Base-by-base conservation (phyloP, 306 rosid genomes). In the Prunus salicina region DNA sequence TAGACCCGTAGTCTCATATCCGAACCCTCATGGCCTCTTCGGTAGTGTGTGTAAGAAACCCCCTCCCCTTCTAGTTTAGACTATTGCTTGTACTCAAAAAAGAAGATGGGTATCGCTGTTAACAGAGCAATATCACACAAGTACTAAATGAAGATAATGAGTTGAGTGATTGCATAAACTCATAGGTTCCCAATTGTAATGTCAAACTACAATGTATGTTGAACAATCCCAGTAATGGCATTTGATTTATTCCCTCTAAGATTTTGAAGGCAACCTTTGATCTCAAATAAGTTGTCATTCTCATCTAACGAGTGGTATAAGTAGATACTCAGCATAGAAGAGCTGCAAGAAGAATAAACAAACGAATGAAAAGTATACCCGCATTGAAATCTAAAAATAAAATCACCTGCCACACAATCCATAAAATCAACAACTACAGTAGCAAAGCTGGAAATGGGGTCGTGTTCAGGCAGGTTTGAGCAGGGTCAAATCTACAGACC, bases 321-420 rank as follows among this genome's bases (percentile, higher is more conserved):
- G 89, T 4, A 95, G 82, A 86, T 95, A 95, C 82, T 95, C 97
- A 1, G 93, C 96, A 25, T 95, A 95, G 79, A 95, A 95, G 34
- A 95, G 89, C 97, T 90, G 97, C 88, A 87, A 73, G 13, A 73
- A 79, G 46, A 75, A 82, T 76, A 41, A 68, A 64, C 49, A 55
- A 69, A 80, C 18, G 11, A 74, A 41, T 30, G 63, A 67, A 61
- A 57, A 63, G 14, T 25, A n/a, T 25, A 56, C 65, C 65, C 63
- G 7, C 47, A 68, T 72, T 38, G 52, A 34, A 71, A 12, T 43
- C 19, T 19, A 64, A 34, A 9, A 20, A 34, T 7, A 18, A 64
- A 67, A 76, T 66, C 51, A 53, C 46, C 3, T 34, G 30, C 49
- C 12, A 49, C 2, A 14, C 6, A 12, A 28, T 49, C 60, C 55